A percentile compares a stretch with the other conserved stretches of the same genome.
Conservation (phyloP, 192 early-diverging fungal genomes). For the Chytriomyces sp. region DNA sequence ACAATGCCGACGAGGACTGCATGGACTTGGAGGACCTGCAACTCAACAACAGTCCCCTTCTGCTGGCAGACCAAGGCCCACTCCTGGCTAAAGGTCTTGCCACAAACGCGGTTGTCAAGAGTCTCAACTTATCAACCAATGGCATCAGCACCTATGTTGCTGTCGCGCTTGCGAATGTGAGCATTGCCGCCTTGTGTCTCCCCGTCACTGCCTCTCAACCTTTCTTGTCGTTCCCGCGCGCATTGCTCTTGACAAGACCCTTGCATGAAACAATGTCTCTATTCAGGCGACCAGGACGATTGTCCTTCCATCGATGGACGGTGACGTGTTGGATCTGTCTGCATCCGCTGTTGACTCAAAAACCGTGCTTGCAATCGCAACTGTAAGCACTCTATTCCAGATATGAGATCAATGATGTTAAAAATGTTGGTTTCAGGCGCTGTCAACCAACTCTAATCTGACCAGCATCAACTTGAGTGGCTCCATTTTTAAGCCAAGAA, state of each 20-base stretch:
- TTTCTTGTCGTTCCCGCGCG: constrained; percentile 49
- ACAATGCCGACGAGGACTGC: neutral
- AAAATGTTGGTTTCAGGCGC: neutral
- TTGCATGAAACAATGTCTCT: constrained; percentile 54
- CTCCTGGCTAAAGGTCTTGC: constrained; percentile 45
- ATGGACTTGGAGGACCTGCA: constrained; percentile 36
- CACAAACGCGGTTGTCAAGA: constrained; percentile 50
- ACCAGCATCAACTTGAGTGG: neutral
- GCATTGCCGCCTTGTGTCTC: too few relatives aligned
- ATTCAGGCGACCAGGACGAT: neutral
- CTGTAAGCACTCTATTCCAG: neutral
- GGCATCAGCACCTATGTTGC: constrained; percentile 38
- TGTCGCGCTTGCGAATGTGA: constrained; percentile 38
- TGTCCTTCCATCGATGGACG: neutral
- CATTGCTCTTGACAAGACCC: constrained; percentile 45
- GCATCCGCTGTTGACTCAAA: neutral
- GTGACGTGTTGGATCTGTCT: neutral
- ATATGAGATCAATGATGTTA: neutral
- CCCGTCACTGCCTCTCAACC: too few relatives aligned
- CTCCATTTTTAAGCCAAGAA: neutral
- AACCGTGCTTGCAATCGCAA: neutral
- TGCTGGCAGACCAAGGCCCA: constrained; percentile 39
- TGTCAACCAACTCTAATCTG: neutral
- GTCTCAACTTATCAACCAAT: constrained; percentile 37
- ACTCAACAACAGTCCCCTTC: constrained; percentile 51